Percentiles rank a stretch among this genome's conserved stretches.
Evolutionary conservation across 192 early-diverging fungal genomes (phyloP).

Genomic region (Backusella tuberculispora): DNA sequence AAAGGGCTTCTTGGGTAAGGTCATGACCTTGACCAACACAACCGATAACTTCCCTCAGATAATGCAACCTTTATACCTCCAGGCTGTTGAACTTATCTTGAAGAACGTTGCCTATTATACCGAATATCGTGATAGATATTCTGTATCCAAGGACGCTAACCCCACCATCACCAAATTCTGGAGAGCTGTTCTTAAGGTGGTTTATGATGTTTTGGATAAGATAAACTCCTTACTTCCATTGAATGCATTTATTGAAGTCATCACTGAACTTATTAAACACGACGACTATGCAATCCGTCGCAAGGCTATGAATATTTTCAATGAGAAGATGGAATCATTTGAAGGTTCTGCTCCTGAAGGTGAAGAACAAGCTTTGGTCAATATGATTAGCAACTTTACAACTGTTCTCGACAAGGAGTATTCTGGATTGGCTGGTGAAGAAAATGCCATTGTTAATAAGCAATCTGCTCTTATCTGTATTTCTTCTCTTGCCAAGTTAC

Average conservation of each 20-base stretch:
- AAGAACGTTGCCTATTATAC: conserved; percentile 58
- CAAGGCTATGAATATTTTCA: conserved; percentile 76
- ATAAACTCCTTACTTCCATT: conserved; percentile 79
- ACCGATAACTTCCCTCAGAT: conserved; percentile 39
- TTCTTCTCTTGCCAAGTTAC: conserved; percentile 67
- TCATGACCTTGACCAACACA: conserved; percentile 41
- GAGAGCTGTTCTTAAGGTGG: conserved; percentile 58
- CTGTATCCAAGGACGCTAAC: conserved; percentile 38
- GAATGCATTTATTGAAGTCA: conserved; percentile 74
- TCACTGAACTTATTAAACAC: conserved; percentile 63
- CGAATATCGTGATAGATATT: conserved; percentile 45
- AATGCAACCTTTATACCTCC: conserved; percentile 53
- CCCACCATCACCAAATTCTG: conserved; percentile 48
- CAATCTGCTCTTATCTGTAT: conserved; percentile 83
- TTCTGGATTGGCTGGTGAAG: conserved; percentile 44
- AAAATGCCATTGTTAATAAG: conserved; percentile 58
- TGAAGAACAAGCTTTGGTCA: conserved; percentile 49
- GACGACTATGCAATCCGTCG: conserved; percentile 67
- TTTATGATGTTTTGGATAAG: conserved; percentile 75
- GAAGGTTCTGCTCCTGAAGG: conserved; percentile 49
- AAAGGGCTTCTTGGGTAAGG: conserved; percentile 57
- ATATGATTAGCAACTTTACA: conserved; percentile 52
- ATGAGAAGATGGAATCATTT: conserved; percentile 48
- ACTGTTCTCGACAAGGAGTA: conserved; percentile 47
- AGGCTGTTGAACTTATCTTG: conserved; percentile 59